Base-by-base conservation (phyloP, 257 asterid species). In the Henckelia pumila region DNA sequence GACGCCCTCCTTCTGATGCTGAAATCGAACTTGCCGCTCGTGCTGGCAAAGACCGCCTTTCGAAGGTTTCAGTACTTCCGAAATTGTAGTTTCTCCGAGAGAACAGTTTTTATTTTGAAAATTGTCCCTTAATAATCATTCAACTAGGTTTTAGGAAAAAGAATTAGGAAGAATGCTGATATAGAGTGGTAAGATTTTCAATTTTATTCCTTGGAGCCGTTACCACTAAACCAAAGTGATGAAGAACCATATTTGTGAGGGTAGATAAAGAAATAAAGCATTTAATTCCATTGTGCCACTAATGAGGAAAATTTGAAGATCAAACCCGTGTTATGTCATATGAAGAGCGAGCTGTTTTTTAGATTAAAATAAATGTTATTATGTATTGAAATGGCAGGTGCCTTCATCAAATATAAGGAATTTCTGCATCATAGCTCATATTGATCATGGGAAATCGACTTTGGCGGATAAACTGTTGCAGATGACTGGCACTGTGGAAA, bases 381-480 rank as follows among this genome's bases (percentile, higher is more conserved):
- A 49, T n/a, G n/a, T 56, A 29, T 68, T 56, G 3, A 44, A 26
- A 66, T 52, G 69, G 67, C 77, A 92, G 98, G 98, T 89, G 70
- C 96, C 96, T 0, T 80, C 79, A 64, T 73, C 86, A 19, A 93
- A 84, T 66, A 88, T 93, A 59, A 87, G 99, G 86, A 93, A 93
- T 75, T 93, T 93, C 82, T 64, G 87, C 72, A 93, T 93, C 49
- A 93, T 93, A 67, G 99, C 99, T 6, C 99, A 93, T 73, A 93
- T 93, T 30, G 99, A 93, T 77, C 99, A 93, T 71, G 97, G 99
- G 59, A 93, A 93, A 74, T 93, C 99, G 22, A 94, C 99, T 0
- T 75, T 93, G 73, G 99, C 99, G 2, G 99, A 94, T 79, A 94
- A 94, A 81, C 79, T 94, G 78, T 85, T 94, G 63, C 95, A 91